Base-by-base conservation (phyloP, 306 rosid genomes). In the Ormosia emarginata region DNA sequence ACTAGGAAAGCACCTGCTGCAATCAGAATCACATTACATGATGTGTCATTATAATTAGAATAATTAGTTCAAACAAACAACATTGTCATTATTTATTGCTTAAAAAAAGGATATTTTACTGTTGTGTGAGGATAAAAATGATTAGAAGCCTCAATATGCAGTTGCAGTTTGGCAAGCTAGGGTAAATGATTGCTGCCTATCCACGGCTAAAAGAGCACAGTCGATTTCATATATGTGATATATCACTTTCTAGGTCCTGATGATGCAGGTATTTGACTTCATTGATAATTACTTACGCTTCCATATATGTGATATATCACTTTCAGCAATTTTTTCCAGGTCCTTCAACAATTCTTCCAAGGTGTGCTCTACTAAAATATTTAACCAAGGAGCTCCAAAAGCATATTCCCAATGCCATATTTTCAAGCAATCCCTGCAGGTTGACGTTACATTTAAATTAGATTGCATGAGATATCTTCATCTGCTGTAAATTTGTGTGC, bases 401-500 rank as follows among this genome's bases (percentile, higher is more conserved):
- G 80, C 86, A 90, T 78, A 61, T 93, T 84, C 94, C 96, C 78
- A 89, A 92, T 85, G 96, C 91, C 84, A 92, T 93, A 83, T 95
- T 95, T 88, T 84, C 91, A 55, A 95, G 97, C 83, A 93, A 95
- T 74, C 99, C 97, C 37, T 95, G 99, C 91, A 95, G 99, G 98
- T 93, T 84, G 52, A 49, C 37, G n/a, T 69, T 82, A 72, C 8
- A 53, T 84, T 69, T 67, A 43, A 37, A 40, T 63, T 59, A 14
- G 74, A 74, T 81, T 61, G 70, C 62, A 57, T 8, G 24, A 40
- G 44, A 44, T 15, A 75, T 78, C 61, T 55, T 53, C 62, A 74
- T 72, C 17, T 24, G 63, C 30, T n/a, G n/a, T n/a, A n/a, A n/a
- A n/a, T n/a, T n/a, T n/a, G n/a, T n/a, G n/a, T n/a, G n/a, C n/a